Base-by-base conservation (phyloP, 371 early-diverging fungal species). In the Mucor plumbeus region DNA sequence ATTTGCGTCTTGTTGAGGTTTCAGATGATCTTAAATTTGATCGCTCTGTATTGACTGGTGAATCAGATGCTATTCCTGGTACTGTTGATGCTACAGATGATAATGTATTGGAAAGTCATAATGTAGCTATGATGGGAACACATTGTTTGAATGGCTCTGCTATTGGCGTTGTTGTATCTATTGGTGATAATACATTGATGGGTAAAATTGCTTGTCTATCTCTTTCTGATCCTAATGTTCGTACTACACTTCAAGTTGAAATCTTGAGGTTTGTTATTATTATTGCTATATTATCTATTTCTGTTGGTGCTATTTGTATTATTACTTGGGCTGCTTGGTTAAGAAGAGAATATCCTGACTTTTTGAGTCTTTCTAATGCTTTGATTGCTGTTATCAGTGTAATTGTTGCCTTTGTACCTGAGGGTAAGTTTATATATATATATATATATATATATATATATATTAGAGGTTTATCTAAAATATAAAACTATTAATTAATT, bases 371-470 rank as follows among this genome's bases (percentile, higher is more conserved):
- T 3, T 78, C 90, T 7, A 80, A 70, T 50, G 87, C 90, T 14
- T 85, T 93, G 48, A 83, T 87, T 40, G 91, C 92, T 44, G 84
- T 88, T 50, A 89, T 94, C 67, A 92, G 91, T 33, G 85, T 91
- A 15, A 80, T 92, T 58, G 85, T 90, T 14, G 84, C 88, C 13
- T 88, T 85, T 67, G 84, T 90, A 11, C 91, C 91, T 9, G 87
- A 90, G 69, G 91, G 89, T 72, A 69, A 50, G 41, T 34, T 0
- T 31, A 26, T 26, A 26, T n/a, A n/a, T n/a, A n/a, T n/a, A n/a
- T n/a, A n/a, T n/a, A n/a, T n/a, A n/a, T n/a, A n/a, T n/a, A n/a
- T n/a, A n/a, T n/a, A n/a, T n/a, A n/a, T n/a, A n/a, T n/a, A n/a
- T 26, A 26, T 26, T 26, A 26, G 26, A 26, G 26, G 26, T 26